Evolutionary conservation across 768 basidiomycete genomes (phyloP).

Genomic region (Rossbeevera mucosa): DNA sequence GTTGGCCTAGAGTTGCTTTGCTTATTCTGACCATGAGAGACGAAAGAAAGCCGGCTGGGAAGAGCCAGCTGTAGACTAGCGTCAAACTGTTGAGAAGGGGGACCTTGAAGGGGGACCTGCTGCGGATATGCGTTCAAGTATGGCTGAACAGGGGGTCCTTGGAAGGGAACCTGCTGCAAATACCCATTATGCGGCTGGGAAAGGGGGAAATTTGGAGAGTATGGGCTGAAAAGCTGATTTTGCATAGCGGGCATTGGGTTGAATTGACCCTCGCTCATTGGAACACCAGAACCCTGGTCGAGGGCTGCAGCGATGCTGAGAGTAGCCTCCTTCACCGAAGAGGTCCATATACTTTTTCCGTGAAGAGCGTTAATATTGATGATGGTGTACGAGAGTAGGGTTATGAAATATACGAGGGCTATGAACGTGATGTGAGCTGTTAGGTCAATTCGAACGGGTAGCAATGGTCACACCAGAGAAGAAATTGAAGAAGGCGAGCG

Average conservation of each 20-base stretch:
- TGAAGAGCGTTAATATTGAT: conserved; percentile 18
- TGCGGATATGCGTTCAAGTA: conserved; percentile 2
- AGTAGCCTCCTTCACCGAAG: conserved; percentile 20
- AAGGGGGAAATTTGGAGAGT: not conserved
- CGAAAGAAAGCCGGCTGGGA: not conserved
- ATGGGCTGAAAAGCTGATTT: conserved; percentile 4
- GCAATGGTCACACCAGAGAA: conserved; percentile 16
- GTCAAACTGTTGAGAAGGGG: not conserved
- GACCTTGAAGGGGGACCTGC: not conserved
- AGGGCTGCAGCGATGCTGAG: not conserved
- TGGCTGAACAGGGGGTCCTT: not conserved
- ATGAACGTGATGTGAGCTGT: not conserved
- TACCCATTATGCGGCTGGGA: conserved; percentile 9
- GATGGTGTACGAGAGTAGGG: conserved; percentile 18
- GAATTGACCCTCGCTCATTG: conserved; percentile 10
- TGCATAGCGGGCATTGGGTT: conserved; percentile 1
- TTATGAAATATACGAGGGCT: conserved; percentile 25
- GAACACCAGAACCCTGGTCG: not conserved
- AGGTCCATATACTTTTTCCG: conserved; percentile 22
- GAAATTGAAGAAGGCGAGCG: conserved; percentile 21
- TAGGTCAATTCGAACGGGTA: not conserved
- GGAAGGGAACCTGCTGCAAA: not conserved
- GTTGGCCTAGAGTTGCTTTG: conserved; percentile 1
- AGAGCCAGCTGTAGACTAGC: not conserved
- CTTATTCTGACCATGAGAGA: not conserved